Evolutionary conservation across 192 early-diverging fungal species (phyloP), one percentile per base, ranked within the genome.

Genomic region (Radiomyces spectabilis): DNA sequence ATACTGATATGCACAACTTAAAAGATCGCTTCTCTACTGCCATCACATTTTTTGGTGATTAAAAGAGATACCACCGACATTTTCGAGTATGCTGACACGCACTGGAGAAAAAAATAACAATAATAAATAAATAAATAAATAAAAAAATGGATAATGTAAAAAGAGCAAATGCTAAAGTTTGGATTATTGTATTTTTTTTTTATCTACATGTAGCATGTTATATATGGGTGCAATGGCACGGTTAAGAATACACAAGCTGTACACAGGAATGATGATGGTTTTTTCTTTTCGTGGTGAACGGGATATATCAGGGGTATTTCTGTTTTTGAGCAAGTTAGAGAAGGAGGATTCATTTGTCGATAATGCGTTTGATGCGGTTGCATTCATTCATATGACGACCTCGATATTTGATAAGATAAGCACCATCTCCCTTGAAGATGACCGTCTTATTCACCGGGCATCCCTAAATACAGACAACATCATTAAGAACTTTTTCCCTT

Each of bases 361-460:
- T 55, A 37, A 74, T 74, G n/a, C 73, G 62, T 41, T 76, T 75
- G 27, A 78, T 65, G 30, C 64, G 69, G 44, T 61, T 64, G 33
- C 79, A 81, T 40, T 76, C 76, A 0, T 43, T 25, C 50, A 81
- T 48, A 55, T 81, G 79, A 30, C 66, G 55, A 13, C 79, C 79
- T 32, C 79, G 32, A 53, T 76, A 75, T 50, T 81, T 81, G 43
- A 77, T 81, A 5, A 74, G 51, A 45, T 74, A 75, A 25, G 63
- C 73, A 26, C 67, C 73, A 21, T 63, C 58, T 63, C 78, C 74
- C 29, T 69, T 69, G 38, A 75, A 64, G 12, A 76, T 81, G 13
- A 78, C 71, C 0, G 79, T 81, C 58, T 81, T 81, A 49, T 80
- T 80, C 4, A 80, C 78, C 32, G 55, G 70, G 40, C 60, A 63